phyloP scores from a whole-genome alignment of 2,329 filamentous ascomycete species.

The Paraphoma sp. region DNA sequence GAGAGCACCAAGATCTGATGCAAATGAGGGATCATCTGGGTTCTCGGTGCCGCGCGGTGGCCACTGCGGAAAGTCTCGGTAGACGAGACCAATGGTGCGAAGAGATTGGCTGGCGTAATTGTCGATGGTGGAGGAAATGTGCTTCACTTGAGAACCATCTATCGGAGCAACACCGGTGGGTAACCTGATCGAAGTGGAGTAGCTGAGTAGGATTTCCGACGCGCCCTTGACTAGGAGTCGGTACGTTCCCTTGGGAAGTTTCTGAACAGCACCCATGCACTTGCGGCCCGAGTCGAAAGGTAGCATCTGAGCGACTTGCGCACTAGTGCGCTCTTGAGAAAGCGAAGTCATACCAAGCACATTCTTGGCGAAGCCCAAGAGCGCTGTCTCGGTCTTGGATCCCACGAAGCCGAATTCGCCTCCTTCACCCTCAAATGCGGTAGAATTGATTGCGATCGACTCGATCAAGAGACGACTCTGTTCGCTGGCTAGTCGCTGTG shows the following conservation, averaged over 20 bases:
- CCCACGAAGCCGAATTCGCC: conserved; percentile 61
- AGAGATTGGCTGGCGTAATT: conserved; percentile 80
- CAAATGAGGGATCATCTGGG: conserved; percentile 64
- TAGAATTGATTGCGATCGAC: conserved; percentile 54
- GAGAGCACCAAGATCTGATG: conserved; percentile 68
- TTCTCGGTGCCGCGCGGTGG: conserved; percentile 66
- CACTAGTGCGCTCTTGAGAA: conserved; percentile 55
- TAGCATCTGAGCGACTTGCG: conserved; percentile 58
- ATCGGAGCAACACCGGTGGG: conserved; percentile 45
- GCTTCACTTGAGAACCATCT: conserved; percentile 64
- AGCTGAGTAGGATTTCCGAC: conserved; percentile 59
- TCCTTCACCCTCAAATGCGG: conserved; percentile 57
- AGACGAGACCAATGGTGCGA: conserved; percentile 82
- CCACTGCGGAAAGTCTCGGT: conserved; percentile 84
- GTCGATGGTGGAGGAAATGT: conserved; percentile 58
- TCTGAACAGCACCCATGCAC: conserved; percentile 64
- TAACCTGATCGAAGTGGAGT: conserved; percentile 53
- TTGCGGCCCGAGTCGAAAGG: conserved; percentile 64
- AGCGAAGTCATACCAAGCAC: conserved; percentile 60
- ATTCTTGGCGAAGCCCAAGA: conserved; percentile 59
- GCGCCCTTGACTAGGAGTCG: conserved; percentile 63
- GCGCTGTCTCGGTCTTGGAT: conserved; percentile 64
- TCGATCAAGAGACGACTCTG: conserved; percentile 37
- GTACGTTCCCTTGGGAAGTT: conserved; percentile 54
- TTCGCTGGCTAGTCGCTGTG: conserved; percentile 52